Evolutionary conservation across 1,139 yeast species (phyloP).

Genomic region (Suhomyces bokatorum): DNA sequence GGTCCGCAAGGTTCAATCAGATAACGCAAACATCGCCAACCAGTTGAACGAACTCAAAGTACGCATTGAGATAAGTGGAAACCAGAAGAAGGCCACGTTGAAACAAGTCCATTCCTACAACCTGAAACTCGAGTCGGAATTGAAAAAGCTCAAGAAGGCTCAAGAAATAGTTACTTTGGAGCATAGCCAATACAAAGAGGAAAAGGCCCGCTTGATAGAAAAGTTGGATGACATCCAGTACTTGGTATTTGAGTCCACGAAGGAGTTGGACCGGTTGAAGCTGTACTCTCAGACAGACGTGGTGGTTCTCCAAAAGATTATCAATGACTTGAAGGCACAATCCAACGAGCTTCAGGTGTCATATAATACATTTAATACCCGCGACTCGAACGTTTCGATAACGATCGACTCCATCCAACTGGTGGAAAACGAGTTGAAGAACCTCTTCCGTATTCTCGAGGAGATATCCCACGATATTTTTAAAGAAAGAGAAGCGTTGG

Average conservation of each 20-base stretch:
- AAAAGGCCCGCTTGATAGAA: slow-evolving; percentile 57
- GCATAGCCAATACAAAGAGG: slow-evolving; percentile 64
- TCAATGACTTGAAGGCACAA: slow-evolving; percentile 55
- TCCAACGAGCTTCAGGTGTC: slow-evolving; percentile 36
- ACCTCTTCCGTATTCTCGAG: slow-evolving; percentile 53
- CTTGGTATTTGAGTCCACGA: slow-evolving; percentile 54
- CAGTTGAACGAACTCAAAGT: slow-evolving; percentile 44
- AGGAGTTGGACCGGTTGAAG: slow-evolving; percentile 59
- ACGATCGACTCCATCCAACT: slow-evolving; percentile 61
- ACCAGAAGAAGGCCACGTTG: slow-evolving; percentile 30
- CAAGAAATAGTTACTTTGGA: slow-evolving; percentile 70
- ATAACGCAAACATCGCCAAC: slow-evolving; percentile 42
- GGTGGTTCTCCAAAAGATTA: slow-evolving; percentile 53
- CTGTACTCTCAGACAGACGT: slow-evolving; percentile 66
- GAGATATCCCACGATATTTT: slow-evolving; percentile 56
- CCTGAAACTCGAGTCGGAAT: slow-evolving; percentile 58
- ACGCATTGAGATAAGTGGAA: slow-evolving; percentile 25
- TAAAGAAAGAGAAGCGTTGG: slow-evolving; percentile 46
- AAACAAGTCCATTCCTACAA: slow-evolving; percentile 58
- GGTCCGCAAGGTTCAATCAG: slow-evolving; percentile 30
- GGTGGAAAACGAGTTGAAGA: slow-evolving; percentile 56
- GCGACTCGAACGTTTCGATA: slow-evolving; percentile 51
- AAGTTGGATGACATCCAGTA: slow-evolving; percentile 57
- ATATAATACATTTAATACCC: slow-evolving; percentile 45
- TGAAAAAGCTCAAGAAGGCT: slow-evolving; percentile 59